A percentile compares a stretch with the other conserved stretches of the same genome.
phyloP scores from a whole-genome alignment of 106 monocot species.

The Dendrobium catenatum region DNA sequence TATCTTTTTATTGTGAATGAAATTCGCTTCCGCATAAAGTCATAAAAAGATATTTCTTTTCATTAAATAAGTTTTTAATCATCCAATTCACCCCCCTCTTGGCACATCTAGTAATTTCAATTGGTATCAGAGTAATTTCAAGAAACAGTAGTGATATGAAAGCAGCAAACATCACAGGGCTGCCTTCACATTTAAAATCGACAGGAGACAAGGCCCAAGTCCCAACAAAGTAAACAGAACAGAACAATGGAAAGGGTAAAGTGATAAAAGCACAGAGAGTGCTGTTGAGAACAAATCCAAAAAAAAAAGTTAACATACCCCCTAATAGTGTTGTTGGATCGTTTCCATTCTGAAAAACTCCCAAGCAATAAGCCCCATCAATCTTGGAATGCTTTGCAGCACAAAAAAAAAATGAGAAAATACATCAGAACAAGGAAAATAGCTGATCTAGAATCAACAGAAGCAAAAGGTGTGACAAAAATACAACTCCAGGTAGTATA shows the following conservation, averaged over 20 bases:
- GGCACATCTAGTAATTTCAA: no score
- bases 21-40: no score
- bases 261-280: background rate
- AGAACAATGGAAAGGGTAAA: background rate
- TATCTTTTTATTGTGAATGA: no score
- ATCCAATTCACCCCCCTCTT: no score
- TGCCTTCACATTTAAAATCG: background rate
- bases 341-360: conserved; percentile 81
- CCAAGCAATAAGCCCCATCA: conserved; percentile 90
- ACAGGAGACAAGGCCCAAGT: no score
- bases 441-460: background rate
- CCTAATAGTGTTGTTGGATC: conserved; percentile 86
- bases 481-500: background rate
- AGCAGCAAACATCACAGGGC: background rate
- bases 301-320: conserved; percentile 29
- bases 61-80: no score
- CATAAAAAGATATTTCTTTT: no score
- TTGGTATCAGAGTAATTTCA: no score
- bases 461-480: background rate
- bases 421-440: conserved; percentile 1
- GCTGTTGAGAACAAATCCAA: background rate
- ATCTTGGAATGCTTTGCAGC: conserved; percentile 79
- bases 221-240: background rate
- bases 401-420: conserved; percentile 3
- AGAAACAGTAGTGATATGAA: background rate